These are phyloP conservation scores for Gossypium rotundifolium DNA, from an alignment of 345 rosid species.

Conservation along the genomic window DNA sequence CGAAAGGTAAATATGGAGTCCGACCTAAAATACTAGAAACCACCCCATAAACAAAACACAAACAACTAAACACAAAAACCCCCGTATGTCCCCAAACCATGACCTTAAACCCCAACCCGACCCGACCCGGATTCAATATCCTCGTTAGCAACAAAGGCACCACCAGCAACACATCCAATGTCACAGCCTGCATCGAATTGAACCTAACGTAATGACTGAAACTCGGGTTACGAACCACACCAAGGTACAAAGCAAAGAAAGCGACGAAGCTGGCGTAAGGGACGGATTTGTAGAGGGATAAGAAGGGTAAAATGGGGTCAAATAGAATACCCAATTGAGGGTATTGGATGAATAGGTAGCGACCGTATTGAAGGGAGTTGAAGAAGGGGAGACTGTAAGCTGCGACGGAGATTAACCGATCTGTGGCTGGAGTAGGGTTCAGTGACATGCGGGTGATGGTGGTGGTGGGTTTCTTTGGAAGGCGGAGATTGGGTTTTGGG, in stretches of 20 bases:
- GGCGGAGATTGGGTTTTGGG: background rate
- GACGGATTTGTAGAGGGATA: constrained; percentile 65
- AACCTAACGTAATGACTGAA: constrained; percentile 67
- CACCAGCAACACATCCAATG: constrained; percentile 77
- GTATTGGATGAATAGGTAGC: constrained; percentile 63
- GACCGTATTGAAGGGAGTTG: constrained; percentile 80
- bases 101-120: constrained; percentile 49
- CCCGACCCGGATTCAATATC: constrained; percentile 61
- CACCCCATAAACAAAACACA: constrained; percentile 64
- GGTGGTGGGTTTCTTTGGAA: background rate
- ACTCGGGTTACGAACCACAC: constrained; percentile 69
- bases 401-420: constrained; percentile 64
- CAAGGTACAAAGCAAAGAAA: constrained; percentile 79
- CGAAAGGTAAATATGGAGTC: constrained; percentile 79
- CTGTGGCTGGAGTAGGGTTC: constrained; percentile 72
- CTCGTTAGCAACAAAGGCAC: constrained; percentile 58
- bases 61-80: constrained; percentile 59
- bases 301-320: constrained; percentile 62
- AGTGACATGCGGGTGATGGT: constrained; percentile 36
- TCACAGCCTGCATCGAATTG: constrained; percentile 90
- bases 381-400: constrained; percentile 86
- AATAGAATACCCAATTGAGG: constrained; percentile 45
- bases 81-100: constrained; percentile 74
- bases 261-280: constrained; percentile 86
- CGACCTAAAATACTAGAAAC: constrained; percentile 52